Evolutionary conservation across 768 basidiomycete species (phyloP).

Genomic region (Cyclocybe cylindracea): DNA sequence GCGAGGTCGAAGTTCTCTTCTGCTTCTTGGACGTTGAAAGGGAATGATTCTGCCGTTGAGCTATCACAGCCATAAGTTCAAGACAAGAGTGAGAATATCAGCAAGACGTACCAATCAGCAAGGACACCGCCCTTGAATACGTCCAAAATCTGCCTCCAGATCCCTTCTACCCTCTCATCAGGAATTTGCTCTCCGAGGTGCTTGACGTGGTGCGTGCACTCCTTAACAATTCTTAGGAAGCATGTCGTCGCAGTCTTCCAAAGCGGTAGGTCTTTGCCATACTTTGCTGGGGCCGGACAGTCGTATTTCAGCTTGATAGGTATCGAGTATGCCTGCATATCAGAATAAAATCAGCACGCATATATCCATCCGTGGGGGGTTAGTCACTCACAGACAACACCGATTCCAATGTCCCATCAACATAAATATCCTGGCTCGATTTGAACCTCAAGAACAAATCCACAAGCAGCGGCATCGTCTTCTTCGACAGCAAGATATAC

Average conservation of each 20-base stretch:
- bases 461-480: conserved; percentile 80
- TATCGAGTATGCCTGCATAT: conserved; percentile 74
- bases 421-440: conserved; percentile 60
- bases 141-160: too few relatives aligned
- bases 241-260: conserved; percentile 94
- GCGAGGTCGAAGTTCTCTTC: too few relatives aligned
- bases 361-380: background rate
- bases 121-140: too few relatives aligned
- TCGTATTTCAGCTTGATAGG: conserved; percentile 95
- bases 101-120: too few relatives aligned
- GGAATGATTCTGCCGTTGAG: too few relatives aligned
- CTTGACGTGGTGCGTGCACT: conserved; percentile 56
- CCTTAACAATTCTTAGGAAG: conserved; percentile 75
- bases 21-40: too few relatives aligned
- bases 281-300: conserved; percentile 87
- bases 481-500: conserved; percentile 89
- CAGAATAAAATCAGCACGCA: background rate
- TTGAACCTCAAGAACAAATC: conserved; percentile 76
- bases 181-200: conserved; percentile 52
- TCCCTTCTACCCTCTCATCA: too few relatives aligned
- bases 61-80: too few relatives aligned
- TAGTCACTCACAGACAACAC: conserved; percentile 63
- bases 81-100: too few relatives aligned
- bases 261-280: conserved; percentile 81
- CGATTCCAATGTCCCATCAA: conserved; percentile 84